Conservation (phyloP, 176 grass and related monocot species). For the Alloteropsis semialata region DNA sequence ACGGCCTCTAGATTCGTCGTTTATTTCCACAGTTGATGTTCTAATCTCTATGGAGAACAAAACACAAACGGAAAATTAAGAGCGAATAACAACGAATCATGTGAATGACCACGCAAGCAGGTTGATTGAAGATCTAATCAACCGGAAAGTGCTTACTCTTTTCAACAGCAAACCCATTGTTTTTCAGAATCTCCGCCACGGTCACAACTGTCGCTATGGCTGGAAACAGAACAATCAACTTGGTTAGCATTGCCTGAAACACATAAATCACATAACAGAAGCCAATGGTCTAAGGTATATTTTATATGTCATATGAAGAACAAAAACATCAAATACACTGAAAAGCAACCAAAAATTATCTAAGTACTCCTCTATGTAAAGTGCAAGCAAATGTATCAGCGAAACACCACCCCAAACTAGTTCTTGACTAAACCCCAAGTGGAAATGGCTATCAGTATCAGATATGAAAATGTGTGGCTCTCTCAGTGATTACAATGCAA, state of each 20-base stretch:
- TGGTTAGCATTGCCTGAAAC: background rate
- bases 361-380: background rate
- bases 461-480: background rate
- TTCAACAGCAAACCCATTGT: slow-evolving; percentile 81
- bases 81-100: background rate
- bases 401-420: background rate
- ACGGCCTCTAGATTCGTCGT: slow-evolving; percentile 69
- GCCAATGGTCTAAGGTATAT: background rate
- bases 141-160: slow-evolving; percentile 49
- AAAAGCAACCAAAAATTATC: too few species aligned
- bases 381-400: background rate
- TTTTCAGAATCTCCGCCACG: slow-evolving; percentile 85
- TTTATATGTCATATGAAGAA: background rate
- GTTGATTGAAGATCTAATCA: background rate
- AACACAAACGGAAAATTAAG: background rate
- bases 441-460: background rate
- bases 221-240: slow-evolving; percentile 38
- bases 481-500: background rate
- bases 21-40: slow-evolving; percentile 87
- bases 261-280: background rate
- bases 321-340: background rate
- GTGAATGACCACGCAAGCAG: background rate
- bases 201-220: slow-evolving; percentile 90
- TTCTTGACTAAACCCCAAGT: background rate
- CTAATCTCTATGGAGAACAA: slow-evolving; percentile 55